Base-by-base conservation (phyloP, 805 yeast genomes). In the Helenozyma rhizophorensis region DNA sequence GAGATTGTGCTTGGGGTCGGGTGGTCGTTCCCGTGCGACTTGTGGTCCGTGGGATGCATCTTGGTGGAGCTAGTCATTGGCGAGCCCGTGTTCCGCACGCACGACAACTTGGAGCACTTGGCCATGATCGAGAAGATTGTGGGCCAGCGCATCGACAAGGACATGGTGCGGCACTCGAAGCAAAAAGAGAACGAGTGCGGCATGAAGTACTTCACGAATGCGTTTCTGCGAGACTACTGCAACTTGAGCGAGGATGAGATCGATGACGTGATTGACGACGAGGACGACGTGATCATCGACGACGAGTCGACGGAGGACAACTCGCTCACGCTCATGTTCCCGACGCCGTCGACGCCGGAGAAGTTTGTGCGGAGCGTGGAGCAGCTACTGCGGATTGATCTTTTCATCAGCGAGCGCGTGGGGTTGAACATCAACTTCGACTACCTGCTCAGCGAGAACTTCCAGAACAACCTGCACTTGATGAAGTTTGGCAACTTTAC, bases 11-110 rank as follows among this genome's bases (percentile, higher is more conserved):
- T 93, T 19, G 96, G 96, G 2, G 71, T 76, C n/a, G 96, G 97
- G 13, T 93, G 98, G 97, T 83, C 96, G 6, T 88, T 74, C 48
- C 95, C 97, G 1, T 90, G 97, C 57, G 99, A 93, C 56, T 67
- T 90, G 64, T 93, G 99, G 99, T 85, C 96, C 1, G 70, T 93
- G 27, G 99, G 96, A 1, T 90, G 97, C 57, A 86, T 93, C 11
- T 62, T 93, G 22, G 89, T 87, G 8, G 99, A 93, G 60, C 62
- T 93, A 30, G 80, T 85, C 23, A 86, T 94, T 13, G 99, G 99
- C 17, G 95, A 87, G 51, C 96, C 97, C 1, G 63, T 93, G 15
- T 93, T 90, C 60, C 88, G 86, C 45, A 93, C 97, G 1, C 96
- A 90, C 56, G 97, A 93, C 54, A 89, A 90, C 56, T 65, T 80